A percentile compares a stretch with the other conserved stretches of the same genome.
phyloP scores from a whole-genome alignment of 2,329 filamentous ascomycete genomes.

The Hypoxylon sp. region DNA sequence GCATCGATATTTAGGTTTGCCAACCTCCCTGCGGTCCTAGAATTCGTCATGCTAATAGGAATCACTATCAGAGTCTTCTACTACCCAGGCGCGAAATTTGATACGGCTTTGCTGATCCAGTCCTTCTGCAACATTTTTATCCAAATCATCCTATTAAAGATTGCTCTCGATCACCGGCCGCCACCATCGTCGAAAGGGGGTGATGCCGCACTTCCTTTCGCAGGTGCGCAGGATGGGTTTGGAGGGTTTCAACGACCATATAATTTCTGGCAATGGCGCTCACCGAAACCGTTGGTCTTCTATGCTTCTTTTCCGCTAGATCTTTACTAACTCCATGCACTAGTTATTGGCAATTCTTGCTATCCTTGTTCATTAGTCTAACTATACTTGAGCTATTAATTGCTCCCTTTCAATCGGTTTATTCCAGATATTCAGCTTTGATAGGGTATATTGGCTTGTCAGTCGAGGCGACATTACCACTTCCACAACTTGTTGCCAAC shows the following conservation, averaged over 20 bases:
- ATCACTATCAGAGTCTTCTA: constrained; percentile 72
- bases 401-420: constrained; percentile 69
- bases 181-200: constrained; percentile 71
- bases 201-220: constrained; percentile 74
- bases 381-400: constrained; percentile 77
- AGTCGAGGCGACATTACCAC: constrained; percentile 84
- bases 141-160: constrained; percentile 74
- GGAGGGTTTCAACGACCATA: constrained; percentile 72
- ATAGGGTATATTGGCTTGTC: constrained; percentile 83
- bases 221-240: constrained; percentile 62
- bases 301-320: neutral
- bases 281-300: constrained; percentile 72
- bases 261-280: constrained; percentile 87
- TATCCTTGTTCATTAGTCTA: constrained; percentile 75
- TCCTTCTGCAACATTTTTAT: constrained; percentile 76
- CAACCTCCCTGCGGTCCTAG: neutral
- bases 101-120: constrained; percentile 74
- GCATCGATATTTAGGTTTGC: constrained; percentile 74
- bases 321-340: constrained; percentile 46
- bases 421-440: constrained; percentile 74
- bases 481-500: constrained; percentile 84
- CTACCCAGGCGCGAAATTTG: constrained; percentile 77
- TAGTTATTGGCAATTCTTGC: constrained; percentile 84
- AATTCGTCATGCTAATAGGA: constrained; percentile 14
- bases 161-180: constrained; percentile 78